phyloP scores from a whole-genome alignment of 176 grass and related monocot genomes.

The Triticum dicoccoides region DNA sequence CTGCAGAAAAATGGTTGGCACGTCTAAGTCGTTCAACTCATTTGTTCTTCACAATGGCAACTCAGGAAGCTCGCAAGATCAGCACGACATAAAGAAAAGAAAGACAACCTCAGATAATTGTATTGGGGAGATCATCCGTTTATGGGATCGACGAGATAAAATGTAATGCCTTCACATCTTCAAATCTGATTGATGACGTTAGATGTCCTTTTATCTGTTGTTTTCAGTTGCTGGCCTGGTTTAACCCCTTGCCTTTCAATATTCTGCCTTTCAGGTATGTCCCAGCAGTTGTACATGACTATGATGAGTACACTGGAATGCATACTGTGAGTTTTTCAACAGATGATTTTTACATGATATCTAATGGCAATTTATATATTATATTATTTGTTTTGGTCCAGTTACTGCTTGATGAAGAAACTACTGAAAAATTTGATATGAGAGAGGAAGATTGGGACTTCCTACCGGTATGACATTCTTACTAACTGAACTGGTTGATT shows the following conservation, averaged over 20 bases:
- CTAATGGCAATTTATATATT: slow-evolving; percentile 30
- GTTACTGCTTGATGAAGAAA: slow-evolving; percentile 67
- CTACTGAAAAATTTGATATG: slow-evolving; percentile 63
- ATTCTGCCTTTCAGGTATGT: slow-evolving; percentile 54
- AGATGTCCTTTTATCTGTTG: not conserved
- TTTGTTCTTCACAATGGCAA: slow-evolving; percentile 34
- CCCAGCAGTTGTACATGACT: slow-evolving; percentile 55
- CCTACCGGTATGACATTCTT: slow-evolving; percentile 45
- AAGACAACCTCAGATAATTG: slow-evolving; percentile 59
- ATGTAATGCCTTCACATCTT: slow-evolving; percentile 33
- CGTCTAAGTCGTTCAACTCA: slow-evolving; percentile 11
- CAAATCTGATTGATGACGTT: not conserved
- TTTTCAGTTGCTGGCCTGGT: not conserved
- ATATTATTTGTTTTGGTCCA: slow-evolving; percentile 39
- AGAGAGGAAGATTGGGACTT: slow-evolving; percentile 79
- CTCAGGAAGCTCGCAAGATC: slow-evolving; percentile 43
- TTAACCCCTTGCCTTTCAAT: not conserved
- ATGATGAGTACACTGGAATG: slow-evolving; percentile 39
- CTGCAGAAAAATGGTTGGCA: slow-evolving; percentile 81
- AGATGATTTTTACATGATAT: slow-evolving; percentile 21
- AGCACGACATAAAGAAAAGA: slow-evolving; percentile 39
- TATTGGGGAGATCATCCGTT: slow-evolving; percentile 52
- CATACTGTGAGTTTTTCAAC: slow-evolving; percentile 63
- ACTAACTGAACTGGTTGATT: not conserved
- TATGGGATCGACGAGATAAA: slow-evolving; percentile 52